phyloP scores from a whole-genome alignment of 2,329 filamentous ascomycete species.

The Pseudogymnoascus sp. region DNA sequence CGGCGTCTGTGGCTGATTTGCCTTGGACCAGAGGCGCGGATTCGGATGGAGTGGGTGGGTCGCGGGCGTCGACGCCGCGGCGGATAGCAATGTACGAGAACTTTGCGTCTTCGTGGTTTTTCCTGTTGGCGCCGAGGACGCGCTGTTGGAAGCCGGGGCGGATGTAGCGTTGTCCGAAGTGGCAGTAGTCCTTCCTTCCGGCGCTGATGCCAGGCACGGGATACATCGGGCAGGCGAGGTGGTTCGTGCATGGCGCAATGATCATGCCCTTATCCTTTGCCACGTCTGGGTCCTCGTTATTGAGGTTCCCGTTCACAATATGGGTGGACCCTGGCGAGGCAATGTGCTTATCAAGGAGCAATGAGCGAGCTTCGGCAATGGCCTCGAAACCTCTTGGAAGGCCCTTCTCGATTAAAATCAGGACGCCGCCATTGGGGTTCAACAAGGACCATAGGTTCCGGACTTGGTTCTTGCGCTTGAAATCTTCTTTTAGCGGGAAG shows the following conservation, averaged over 20 bases:
- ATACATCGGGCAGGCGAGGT: constrained; percentile 85
- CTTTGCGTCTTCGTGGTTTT: constrained; percentile 82
- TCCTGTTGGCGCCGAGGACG: constrained; percentile 57
- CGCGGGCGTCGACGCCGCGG: constrained; percentile 54
- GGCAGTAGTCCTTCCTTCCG: constrained; percentile 83
- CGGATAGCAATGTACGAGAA: constrained; percentile 86
- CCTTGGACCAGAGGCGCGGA: constrained; percentile 38
- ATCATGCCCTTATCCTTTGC: constrained; percentile 55
- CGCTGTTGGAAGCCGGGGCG: constrained; percentile 74
- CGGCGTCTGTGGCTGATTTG: constrained; percentile 49
- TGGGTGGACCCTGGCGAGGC: constrained; percentile 46
- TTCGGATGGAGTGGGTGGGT: constrained; percentile 14
- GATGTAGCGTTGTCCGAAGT: constrained; percentile 82
- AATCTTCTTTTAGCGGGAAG: constrained; percentile 66
- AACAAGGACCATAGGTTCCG: constrained; percentile 86
- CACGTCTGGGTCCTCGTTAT: constrained; percentile 18
- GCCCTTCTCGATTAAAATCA: constrained; percentile 85
- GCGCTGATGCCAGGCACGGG: constrained; percentile 55
- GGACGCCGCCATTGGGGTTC: constrained; percentile 73
- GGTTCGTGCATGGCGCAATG: constrained; percentile 77
- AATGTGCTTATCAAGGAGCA: constrained; percentile 69
- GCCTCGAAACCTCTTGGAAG: constrained; percentile 87
- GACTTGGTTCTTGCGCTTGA: constrained; percentile 66
- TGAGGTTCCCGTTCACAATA: constrained; percentile 27
- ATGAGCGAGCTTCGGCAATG: constrained; percentile 73